Percentiles rank a stretch among this genome's conserved stretches.
phyloP scores from a whole-genome alignment of 192 early-diverging fungal genomes.

The Rhizophagus clarus region DNA sequence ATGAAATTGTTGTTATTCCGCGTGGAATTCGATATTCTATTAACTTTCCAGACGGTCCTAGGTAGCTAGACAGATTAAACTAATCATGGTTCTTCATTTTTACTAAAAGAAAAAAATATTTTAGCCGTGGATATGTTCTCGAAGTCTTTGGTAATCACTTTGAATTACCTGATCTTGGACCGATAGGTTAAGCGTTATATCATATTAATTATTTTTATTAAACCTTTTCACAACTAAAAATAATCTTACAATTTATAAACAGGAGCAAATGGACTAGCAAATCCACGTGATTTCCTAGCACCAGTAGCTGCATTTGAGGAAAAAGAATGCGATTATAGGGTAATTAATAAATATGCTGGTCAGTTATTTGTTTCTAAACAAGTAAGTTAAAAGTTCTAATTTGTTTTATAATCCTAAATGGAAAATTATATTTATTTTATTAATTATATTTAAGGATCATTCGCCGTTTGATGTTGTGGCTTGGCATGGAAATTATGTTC shows the following conservation, averaged over 20 bases:
- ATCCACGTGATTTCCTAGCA: constrained; percentile 90
- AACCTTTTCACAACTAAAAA: not conserved
- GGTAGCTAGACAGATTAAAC: constrained; percentile 35
- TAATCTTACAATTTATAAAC: not conserved
- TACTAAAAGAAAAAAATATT: constrained; percentile 5
- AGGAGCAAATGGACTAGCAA: constrained; percentile 92
- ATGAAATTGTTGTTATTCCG: constrained; percentile 93
- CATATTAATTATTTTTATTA: not conserved
- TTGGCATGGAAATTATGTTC: constrained; percentile 98
- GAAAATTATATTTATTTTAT: constrained; percentile 13
- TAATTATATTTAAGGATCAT: constrained; percentile 54
- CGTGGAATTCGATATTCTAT: constrained; percentile 89
- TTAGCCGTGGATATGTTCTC: constrained; percentile 82
- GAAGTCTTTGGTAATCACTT: constrained; percentile 90
- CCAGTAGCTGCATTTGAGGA: constrained; percentile 77
- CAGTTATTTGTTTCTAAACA: constrained; percentile 70
- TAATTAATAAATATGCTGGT: constrained; percentile 86
- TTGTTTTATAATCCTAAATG: not conserved
- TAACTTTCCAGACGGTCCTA: constrained; percentile 74
- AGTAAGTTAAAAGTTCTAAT: not conserved
- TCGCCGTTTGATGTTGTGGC: constrained; percentile 96
- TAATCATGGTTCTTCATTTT: not conserved
- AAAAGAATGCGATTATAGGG: constrained; percentile 44
- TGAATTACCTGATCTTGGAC: constrained; percentile 94
- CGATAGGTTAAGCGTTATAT: constrained; percentile 66